A percentile compares a stretch with the other conserved stretches of the same genome.
phyloP scores from a whole-genome alignment of 192 early-diverging fungal genomes.

The Coemansia sp. region DNA sequence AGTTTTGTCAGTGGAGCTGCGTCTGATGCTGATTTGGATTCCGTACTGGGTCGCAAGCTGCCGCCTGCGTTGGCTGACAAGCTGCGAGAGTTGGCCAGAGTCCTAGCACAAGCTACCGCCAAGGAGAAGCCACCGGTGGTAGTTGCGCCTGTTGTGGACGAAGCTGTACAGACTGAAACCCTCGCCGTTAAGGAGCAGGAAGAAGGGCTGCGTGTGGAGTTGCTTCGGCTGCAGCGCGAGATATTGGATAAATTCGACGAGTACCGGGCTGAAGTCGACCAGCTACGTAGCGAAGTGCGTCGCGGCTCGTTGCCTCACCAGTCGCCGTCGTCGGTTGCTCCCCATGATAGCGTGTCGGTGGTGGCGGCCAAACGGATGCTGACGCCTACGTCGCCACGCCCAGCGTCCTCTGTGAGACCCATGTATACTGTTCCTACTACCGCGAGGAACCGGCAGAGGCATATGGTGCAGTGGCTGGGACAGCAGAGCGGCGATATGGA shows the following conservation, averaged over 20 bases:
- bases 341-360: conserved; percentile 39
- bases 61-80: conserved; percentile 37
- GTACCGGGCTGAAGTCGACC: conserved; percentile 34
- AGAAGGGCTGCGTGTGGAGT: conserved; percentile 18
- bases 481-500: conserved; percentile 5
- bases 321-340: conserved; percentile 12
- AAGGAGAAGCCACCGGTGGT: neutral
- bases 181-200: neutral
- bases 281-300: conserved; percentile 41
- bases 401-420: conserved; percentile 9
- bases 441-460: conserved; percentile 27
- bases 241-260: conserved; percentile 38
- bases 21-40: neutral
- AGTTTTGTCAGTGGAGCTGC: neutral
- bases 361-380: conserved; percentile 13
- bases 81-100: conserved; percentile 30
- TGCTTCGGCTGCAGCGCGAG: conserved; percentile 30
- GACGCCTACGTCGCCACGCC: conserved; percentile 16
- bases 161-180: conserved; percentile 17
- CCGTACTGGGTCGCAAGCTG: conserved; percentile 8
- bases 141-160: conserved; percentile 4
- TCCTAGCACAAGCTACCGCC: conserved; percentile 7
- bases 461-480: conserved; percentile 48
- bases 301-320: conserved; percentile 12
- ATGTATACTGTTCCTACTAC: conserved; percentile 25